phyloP scores from a whole-genome alignment of 345 rosid genomes.

The Lepidium sativum region DNA sequence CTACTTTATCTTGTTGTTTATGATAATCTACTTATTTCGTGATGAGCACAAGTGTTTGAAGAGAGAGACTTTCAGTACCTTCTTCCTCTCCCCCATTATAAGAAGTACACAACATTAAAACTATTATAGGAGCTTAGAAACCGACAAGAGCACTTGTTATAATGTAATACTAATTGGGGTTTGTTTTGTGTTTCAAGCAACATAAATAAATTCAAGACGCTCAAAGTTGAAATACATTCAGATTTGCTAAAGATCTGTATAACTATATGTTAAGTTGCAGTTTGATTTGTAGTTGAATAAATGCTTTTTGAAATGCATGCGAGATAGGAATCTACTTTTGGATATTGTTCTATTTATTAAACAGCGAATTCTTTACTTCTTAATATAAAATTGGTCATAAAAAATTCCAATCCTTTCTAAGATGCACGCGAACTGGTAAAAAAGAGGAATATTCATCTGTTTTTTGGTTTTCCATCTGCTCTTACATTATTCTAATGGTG shows the following conservation, averaged over 20 bases:
- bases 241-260: constrained; percentile 7
- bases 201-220: constrained; percentile 42
- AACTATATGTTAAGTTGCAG: too few relatives aligned
- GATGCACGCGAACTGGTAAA: background rate
- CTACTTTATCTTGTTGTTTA: too few relatives aligned
- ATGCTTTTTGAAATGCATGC: constrained; percentile 11
- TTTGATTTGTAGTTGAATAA: background rate
- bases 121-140: constrained; percentile 35
- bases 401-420: background rate
- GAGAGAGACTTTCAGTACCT: constrained; percentile 44
- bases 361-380: background rate
- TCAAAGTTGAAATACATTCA: constrained; percentile 32
- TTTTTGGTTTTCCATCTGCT: background rate
- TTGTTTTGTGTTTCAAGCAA: constrained; percentile 34
- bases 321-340: constrained; percentile 2
- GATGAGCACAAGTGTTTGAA: background rate
- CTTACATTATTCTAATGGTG: background rate
- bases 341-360: background rate
- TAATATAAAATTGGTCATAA: background rate
- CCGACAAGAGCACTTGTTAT: constrained; percentile 30
- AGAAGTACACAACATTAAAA: constrained; percentile 25
- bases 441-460: background rate
- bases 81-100: constrained; percentile 38
- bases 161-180: constrained; percentile 38
- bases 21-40: too few relatives aligned